These are phyloP conservation scores for Boletus bicolor DNA, from an alignment of 768 basidiomycete genomes.

Conservation along the genomic window DNA sequence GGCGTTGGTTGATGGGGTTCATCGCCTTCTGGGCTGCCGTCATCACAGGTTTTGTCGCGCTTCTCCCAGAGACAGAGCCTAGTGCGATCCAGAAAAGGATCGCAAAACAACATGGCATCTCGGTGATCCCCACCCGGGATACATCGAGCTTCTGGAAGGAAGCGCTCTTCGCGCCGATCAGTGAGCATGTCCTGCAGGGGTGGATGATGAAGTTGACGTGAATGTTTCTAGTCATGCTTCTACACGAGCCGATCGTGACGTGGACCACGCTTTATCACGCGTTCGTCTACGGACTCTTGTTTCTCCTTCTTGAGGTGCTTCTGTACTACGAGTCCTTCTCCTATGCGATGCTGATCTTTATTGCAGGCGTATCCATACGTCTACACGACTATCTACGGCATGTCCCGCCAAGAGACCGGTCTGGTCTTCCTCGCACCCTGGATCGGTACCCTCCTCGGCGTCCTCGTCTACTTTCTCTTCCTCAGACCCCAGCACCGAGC, in stretches of 20 bases:
- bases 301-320: constrained; percentile 27
- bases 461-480: constrained; percentile 24
- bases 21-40: constrained; percentile 24
- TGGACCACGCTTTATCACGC: constrained; percentile 30
- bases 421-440: constrained; percentile 27
- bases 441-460: constrained; percentile 26
- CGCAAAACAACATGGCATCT: constrained; percentile 8
- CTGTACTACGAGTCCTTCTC: not conserved
- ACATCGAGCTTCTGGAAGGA: constrained; percentile 19
- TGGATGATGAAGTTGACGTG: not conserved
- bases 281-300: constrained; percentile 28
- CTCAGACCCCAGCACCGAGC: constrained; percentile 23
- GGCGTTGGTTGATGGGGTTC: constrained; percentile 28
- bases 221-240: constrained; percentile 20
- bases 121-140: not conserved
- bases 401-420: constrained; percentile 24
- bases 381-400: constrained; percentile 18
- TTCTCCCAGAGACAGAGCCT: constrained; percentile 29
- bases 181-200: constrained; percentile 11
- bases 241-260: constrained; percentile 23
- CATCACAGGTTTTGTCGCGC: constrained; percentile 9
- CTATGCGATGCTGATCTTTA: not conserved
- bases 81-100: constrained; percentile 17
- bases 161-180: constrained; percentile 24
- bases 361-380: constrained; percentile 24